phyloP scores from a whole-genome alignment of 164 flowering plant species.

The Akebia trifoliata region DNA sequence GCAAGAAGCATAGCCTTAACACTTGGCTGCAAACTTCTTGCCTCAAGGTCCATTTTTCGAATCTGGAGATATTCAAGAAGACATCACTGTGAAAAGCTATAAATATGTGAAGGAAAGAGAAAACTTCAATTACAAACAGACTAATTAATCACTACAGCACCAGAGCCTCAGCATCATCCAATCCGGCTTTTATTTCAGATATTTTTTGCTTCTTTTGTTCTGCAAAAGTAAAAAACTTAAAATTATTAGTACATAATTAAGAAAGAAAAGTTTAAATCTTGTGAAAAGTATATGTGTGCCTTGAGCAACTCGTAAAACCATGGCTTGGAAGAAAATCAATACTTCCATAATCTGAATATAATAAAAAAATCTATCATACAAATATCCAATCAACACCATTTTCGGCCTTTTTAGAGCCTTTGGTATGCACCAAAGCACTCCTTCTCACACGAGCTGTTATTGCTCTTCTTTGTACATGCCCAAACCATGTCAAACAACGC shows the following conservation, averaged over 20 bases:
- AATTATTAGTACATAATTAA: neutral
- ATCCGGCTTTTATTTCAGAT: slow-evolving; percentile 59
- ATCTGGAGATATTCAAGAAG: slow-evolving; percentile 34
- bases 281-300: neutral
- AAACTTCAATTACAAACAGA: neutral
- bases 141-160: slow-evolving; percentile 25
- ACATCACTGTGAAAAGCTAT: neutral
- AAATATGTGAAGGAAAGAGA: neutral
- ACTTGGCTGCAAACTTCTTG: slow-evolving; percentile 85
- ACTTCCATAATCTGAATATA: too few relatives aligned
- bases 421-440: too few relatives aligned
- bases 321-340: too few relatives aligned
- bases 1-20: slow-evolving; percentile 76
- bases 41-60: slow-evolving; percentile 89
- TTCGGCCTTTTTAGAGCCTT: too few relatives aligned
- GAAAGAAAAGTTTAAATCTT: neutral
- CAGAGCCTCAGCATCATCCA: slow-evolving; percentile 84
- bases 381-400: too few relatives aligned
- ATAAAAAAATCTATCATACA: too few relatives aligned
- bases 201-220: slow-evolving; percentile 81
- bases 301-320: neutral
- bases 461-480: too few relatives aligned
- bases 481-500: too few relatives aligned
- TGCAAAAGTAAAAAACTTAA: slow-evolving; percentile 27
- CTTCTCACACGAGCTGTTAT: too few relatives aligned